Conservation (phyloP, 2,329 filamentous ascomycete genomes). For the Alternaria gansuensis region DNA sequence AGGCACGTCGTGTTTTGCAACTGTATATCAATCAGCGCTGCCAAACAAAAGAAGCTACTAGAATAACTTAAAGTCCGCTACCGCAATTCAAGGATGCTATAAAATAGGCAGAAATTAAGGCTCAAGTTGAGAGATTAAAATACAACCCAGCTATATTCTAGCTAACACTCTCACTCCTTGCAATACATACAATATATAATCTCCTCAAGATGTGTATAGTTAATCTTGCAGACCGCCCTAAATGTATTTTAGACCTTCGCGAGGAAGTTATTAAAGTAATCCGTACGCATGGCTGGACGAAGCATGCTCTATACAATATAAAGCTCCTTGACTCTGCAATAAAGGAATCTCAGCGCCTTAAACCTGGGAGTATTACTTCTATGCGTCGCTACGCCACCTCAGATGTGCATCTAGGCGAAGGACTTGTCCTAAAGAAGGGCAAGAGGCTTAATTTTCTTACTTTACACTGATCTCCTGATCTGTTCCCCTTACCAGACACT, state of each 20-base stretch:
- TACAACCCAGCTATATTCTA: not conserved
- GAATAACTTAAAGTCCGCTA: not conserved
- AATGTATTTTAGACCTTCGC: not conserved
- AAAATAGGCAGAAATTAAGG: constrained; percentile 3
- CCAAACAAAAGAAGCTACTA: not conserved
- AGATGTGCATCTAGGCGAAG: too few species aligned
- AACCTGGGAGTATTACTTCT: not conserved
- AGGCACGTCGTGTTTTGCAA: too few species aligned
- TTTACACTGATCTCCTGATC: not conserved
- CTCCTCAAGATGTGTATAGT: not conserved
- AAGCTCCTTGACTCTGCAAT: constrained; percentile 4
- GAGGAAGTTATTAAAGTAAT: constrained; percentile 6
- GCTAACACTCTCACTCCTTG: not conserved
- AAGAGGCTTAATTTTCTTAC: too few species aligned
- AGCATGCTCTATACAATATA: not conserved
- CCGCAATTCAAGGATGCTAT: not conserved
- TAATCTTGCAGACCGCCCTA: not conserved
- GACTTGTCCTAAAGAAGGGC: too few species aligned
- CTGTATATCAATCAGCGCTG: not conserved
- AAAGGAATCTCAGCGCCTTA: not conserved
- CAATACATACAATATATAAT: constrained; percentile 9
- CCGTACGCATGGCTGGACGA: not conserved
- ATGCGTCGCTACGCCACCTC: not conserved
- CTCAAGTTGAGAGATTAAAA: not conserved
- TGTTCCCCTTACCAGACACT: not conserved